Evolutionary conservation across 2,329 filamentous ascomycete genomes (phyloP), one percentile per base, ranked within the genome.

Genomic region (Fusarium cicatricum): DNA sequence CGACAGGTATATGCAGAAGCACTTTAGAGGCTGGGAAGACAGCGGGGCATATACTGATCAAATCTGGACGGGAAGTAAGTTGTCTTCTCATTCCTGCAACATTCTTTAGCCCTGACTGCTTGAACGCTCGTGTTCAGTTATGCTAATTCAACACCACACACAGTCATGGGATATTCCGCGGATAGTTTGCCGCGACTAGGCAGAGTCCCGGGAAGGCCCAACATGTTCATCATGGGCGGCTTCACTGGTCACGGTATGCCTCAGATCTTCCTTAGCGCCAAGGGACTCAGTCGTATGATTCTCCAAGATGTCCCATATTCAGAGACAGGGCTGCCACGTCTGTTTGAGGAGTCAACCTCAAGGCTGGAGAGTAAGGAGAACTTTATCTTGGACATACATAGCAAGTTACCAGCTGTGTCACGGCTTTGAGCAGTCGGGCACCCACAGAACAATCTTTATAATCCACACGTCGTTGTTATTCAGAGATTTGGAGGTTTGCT

Each of bases 211-310:
- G 74, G 68, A 0, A 31, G 52, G 1, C 28, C 51, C 0, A 72
- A 71, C 6, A 74, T 79, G 57, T 79, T 74, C 40, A 70, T 83
- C n/a, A 66, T 79, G 17, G 79, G 76, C 0, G 81, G 81, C 1
- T 83, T 82, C 55, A 78, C 75, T 26, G 81, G 82, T 0, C 80
- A 82, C 50, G 82, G 81, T 1, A 84, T 84, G 80, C 75, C 78
- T 0, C 63, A 78, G 19, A 75, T 51, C 3, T 56, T 56, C 12
- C 31, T 58, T 1, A 38, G 44, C 1, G 54, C 54, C 1, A 51
- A 51, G 11, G 54, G 52, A 14, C 19, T 38, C 5, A n/a, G 39
- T 9, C 29, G 38, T 21, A 38, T 34, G 21, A 26, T 49, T 36
- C 31, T 54, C 7, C 14, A 26, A 4, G 37, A 26, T 2, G 14